Base-by-base conservation (phyloP, 805 yeast genomes). In the Torulaspora quercuum region DNA sequence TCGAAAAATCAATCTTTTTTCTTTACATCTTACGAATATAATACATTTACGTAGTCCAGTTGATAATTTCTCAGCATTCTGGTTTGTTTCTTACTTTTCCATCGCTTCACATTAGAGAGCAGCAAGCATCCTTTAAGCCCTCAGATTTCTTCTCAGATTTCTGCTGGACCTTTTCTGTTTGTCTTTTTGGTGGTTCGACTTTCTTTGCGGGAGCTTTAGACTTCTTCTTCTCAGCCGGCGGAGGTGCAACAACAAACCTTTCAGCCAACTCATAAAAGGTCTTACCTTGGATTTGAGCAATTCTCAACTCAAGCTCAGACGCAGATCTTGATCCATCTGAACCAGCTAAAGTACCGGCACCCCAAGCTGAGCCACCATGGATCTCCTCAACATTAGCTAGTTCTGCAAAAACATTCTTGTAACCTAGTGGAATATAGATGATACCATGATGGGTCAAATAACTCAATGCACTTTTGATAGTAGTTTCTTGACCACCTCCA, bases 331-430 rank as follows among this genome's bases (percentile, higher is more conserved):
- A 73, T 33, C 94, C 95, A 55, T 82, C 90, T 34, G 72, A 68
- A 33, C 78, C 84, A 19, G 95, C 88, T 53, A 72, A 68, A 24
- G 84, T 66, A 49, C 95, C 95, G 21, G 95, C 82, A 59, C 95
- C 95, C 87, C 88, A 86, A 29, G 95, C 76, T 14, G 88, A 75
- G 38, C 83, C 84, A 47, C 95, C 95, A 57, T 82, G 94, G 33
- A 76, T 70, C 65, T 82, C 87, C 3, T 70, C 74, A 28, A 80
- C 53, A 62, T 69, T 70, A 27, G 82, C 63, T 46, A 80, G 53
- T 48, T 71, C 70, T 7, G 72, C 70, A 61, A 79, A 80, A 4
- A 73, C 67, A 44, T 68, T 59, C 45, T 69, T 73, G 66, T 78
- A 85, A 43, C 95, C 95, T 49, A 84, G 69, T 43, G 95, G 94